Base-by-base conservation (phyloP, 306 rosid genomes). In the Cucumis melo region DNA sequence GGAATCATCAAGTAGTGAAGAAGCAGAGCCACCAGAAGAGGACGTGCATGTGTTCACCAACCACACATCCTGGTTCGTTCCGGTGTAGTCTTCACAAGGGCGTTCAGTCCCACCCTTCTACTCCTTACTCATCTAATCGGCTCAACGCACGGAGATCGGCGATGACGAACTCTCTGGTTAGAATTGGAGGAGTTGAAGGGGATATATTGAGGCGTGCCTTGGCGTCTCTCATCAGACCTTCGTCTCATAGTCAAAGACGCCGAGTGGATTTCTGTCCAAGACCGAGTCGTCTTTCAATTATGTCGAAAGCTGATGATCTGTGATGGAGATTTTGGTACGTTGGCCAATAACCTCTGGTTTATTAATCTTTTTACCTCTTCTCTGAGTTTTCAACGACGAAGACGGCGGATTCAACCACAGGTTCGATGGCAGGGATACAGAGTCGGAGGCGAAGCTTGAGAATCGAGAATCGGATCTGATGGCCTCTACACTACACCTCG, bases 31-130 rank as follows among this genome's bases (percentile, higher is more conserved):
- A 79, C 51, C 77, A 81, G 64, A 87, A 79, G 83, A 87, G 78
- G 58, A 73, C 76, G 38, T 91, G 93, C 55, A 36, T 78, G 82
- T 91, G 96, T 63, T 86, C 96, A 0, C 96, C 93, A 2, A 86
- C 93, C 68, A 78, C 85, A 68, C 96, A 91, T 70, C 88, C 93
- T 4, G 93, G 96, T 0, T 89, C 93, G 38, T 91, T 91, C 68
- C 87, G 93, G 1, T 91, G 96, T 78, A 79, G 89, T 32, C 85
- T 83, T 56, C 96, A 91, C 72, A 91, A 83, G 67, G 78, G 59
- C 19, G 20, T 7, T 66, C 59, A 20, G 63, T 78, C 80, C 3
- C 83, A 73, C 39, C 57, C 55, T 64, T 54, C 75, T 27, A 59
- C 88, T 68, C 80, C 79, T 56, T 82, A 70, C 59, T 83, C 83